Base-by-base conservation (phyloP, 2,329 filamentous ascomycete species). In the Helminthosporium solani region DNA sequence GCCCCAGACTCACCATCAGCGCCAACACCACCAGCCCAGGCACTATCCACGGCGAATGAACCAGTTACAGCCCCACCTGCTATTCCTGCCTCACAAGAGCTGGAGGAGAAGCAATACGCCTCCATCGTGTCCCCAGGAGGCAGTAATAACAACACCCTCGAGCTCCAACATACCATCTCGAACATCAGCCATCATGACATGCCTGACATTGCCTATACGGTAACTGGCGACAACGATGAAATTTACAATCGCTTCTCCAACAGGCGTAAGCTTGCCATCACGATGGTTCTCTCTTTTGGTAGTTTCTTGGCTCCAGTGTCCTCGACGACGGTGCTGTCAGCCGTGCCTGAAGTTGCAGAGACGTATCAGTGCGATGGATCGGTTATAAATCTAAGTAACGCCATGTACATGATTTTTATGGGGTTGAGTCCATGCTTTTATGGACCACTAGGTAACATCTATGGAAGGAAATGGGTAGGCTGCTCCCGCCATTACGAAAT, bases 281-380 rank as follows among this genome's bases (percentile, higher is more conserved):
- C 90, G 14, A 73, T 75, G 8, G 78, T 90, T 5, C 71, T 91
- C 42, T 85, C 86, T 0, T 88, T 85, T 62, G 90, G 86, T 70
- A 83, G 85, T 20, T 89, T 92, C 53, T 74, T 92, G 35, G 84
- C 88, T 1, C 88, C 88, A 0, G 80, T 89, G 19, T 86, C 83
- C 2, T 88, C 83, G 31, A 91, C 87, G 0, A 84, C 85, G 1
- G 82, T 91, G 7, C 70, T 92, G 11, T 79, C 86, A 1, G 88
- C 87, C 2, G 81, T 86, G 1, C 87, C 87, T 1, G 87, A 92
- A 66, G 83, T 92, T 4, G 86, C 86, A 1, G 66, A 64, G 3
- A 83, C 81, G 7, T 89, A 81, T 63, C 53, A 74, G 31, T 88
- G 85, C 0, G 86, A 80, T 0, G 85, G 84, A 4, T 80, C 79